A percentile compares a stretch with the other conserved stretches of the same genome.
These are phyloP conservation scores for Suillus alpinus DNA, from an alignment of 768 basidiomycete species.

Conservation along the genomic window DNA sequence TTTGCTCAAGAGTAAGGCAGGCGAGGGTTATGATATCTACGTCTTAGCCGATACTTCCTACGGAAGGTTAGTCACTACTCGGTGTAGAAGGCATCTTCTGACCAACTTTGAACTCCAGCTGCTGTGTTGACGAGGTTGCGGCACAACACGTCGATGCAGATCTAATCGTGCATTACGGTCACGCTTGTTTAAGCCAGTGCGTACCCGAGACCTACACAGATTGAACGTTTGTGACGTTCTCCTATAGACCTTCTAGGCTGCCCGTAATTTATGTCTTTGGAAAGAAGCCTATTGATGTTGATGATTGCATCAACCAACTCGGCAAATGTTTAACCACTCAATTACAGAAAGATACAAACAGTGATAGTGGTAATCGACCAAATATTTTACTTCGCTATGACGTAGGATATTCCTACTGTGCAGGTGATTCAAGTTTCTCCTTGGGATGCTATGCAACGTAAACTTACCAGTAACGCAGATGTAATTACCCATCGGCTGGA, in stretches of 20 bases:
- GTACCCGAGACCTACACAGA: conserved; percentile 25
- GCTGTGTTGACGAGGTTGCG: conserved; percentile 95
- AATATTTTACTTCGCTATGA: conserved; percentile 66
- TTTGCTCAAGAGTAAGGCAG: conserved; percentile 51
- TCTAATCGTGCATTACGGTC: conserved; percentile 90
- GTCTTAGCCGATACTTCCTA: conserved; percentile 98
- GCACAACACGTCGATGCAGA: conserved; percentile 94
- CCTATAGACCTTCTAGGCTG: conserved; percentile 72
- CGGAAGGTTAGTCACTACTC: conserved; percentile 66
- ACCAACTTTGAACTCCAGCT: conserved; percentile 39
- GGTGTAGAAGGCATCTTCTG: conserved; percentile 2
- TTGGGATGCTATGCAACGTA: not conserved
- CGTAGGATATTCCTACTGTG: conserved; percentile 69
- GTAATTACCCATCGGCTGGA: not conserved
- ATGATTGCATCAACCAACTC: conserved; percentile 46
- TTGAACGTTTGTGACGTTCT: not conserved
- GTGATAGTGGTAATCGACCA: conserved; percentile 6
- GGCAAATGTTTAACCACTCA: conserved; percentile 29
- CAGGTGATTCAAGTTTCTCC: conserved; percentile 39
- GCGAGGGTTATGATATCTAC: conserved; percentile 59
- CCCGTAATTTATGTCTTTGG: conserved; percentile 93
- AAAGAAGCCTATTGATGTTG: conserved; percentile 59
- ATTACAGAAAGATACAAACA: not conserved
- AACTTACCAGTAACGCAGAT: not conserved
- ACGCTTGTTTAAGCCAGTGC: conserved; percentile 92